A percentile compares a stretch with the other conserved stretches of the same genome.
Evolutionary conservation across 2,329 filamentous ascomycete species (phyloP).

Genomic region (Helotiales sp.): DNA sequence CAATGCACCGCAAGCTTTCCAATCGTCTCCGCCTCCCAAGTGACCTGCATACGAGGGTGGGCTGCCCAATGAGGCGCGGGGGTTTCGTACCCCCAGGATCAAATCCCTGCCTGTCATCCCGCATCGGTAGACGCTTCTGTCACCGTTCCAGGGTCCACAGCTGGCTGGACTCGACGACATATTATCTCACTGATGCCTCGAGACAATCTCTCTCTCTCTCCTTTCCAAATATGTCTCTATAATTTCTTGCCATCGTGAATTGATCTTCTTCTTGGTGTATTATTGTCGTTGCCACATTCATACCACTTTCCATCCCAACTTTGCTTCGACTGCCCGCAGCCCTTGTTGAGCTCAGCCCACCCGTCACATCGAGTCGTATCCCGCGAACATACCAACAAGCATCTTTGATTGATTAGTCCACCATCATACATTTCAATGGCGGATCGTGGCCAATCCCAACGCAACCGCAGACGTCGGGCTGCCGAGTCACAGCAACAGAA

Average conservation of each 20-base stretch:
- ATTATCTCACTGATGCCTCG: not conserved
- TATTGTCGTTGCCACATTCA: not conserved
- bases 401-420: conserved; percentile 12
- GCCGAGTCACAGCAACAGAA: not conserved
- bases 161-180: not conserved
- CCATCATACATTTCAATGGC: not conserved
- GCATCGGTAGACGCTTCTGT: conserved; percentile 4
- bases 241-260: not conserved
- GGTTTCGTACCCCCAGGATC: not conserved
- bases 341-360: not conserved
- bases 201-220: not conserved
- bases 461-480: not conserved
- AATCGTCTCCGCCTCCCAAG: not conserved
- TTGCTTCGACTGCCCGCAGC: not conserved
- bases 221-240: not conserved
- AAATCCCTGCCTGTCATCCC: not conserved
- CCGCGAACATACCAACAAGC: not conserved
- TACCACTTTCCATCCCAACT: not conserved
- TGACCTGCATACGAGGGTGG: not conserved
- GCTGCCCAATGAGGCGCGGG: not conserved
- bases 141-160: not conserved
- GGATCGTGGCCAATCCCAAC: not conserved
- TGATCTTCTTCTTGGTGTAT: not conserved
- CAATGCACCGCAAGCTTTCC: not conserved
- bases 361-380: not conserved